phyloP scores from a whole-genome alignment of 2,329 filamentous ascomycete genomes.

The Trichoderma arundinaceum region DNA sequence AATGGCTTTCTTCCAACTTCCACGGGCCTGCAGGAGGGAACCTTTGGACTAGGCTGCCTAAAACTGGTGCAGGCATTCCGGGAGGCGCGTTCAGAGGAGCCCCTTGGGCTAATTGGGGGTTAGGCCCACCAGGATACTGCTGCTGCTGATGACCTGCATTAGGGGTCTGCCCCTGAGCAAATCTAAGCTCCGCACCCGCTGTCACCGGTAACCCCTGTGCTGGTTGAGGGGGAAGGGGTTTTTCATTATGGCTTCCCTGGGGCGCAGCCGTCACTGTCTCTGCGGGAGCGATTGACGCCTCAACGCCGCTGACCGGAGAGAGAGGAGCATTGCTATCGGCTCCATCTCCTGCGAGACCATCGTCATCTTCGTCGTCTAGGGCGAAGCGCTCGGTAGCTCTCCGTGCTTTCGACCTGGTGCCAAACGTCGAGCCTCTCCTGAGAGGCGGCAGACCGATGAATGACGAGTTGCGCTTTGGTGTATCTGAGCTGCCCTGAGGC shows the following conservation, averaged over 20 bases:
- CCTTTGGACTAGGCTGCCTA: slow-evolving; percentile 48
- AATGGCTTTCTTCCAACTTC: slow-evolving; percentile 61
- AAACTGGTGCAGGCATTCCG: slow-evolving; percentile 32
- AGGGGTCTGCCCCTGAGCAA: slow-evolving; percentile 11
- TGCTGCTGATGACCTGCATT: slow-evolving; percentile 4
- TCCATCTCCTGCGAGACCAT: slow-evolving; percentile 36
- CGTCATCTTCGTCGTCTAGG: slow-evolving; percentile 44
- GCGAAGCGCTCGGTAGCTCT: slow-evolving; percentile 45
- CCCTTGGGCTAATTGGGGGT: slow-evolving; percentile 1
- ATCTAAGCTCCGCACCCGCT: not conserved
- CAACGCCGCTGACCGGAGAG: slow-evolving; percentile 9
- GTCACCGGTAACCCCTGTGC: not conserved
- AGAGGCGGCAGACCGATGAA: slow-evolving; percentile 66
- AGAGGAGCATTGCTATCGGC: not conserved
- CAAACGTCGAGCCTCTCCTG: slow-evolving; percentile 62
- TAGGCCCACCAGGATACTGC: not conserved
- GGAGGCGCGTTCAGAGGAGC: slow-evolving; percentile 2
- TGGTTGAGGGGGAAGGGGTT: not conserved
- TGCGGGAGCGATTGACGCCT: not conserved
- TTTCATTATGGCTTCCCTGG: not conserved
- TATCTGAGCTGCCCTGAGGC: slow-evolving; percentile 34
- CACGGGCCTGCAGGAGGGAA: slow-evolving; percentile 55
- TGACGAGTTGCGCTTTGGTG: slow-evolving; percentile 53
- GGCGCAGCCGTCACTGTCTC: not conserved
- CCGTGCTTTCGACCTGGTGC: slow-evolving; percentile 45